Conservation (phyloP, 768 basidiomycete genomes). For the Leccinum rimulosum region DNA sequence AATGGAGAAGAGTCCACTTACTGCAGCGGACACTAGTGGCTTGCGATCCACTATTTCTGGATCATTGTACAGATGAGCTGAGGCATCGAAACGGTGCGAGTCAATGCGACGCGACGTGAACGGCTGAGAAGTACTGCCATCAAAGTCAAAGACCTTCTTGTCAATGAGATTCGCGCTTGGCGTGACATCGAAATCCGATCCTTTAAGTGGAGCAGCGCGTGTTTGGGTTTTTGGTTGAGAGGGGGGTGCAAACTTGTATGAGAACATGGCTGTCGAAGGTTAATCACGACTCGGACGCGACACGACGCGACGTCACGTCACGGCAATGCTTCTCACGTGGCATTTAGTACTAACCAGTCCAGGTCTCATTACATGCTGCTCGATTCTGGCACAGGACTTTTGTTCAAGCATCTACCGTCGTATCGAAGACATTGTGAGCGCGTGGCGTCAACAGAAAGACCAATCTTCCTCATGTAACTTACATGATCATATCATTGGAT, state of each 20-base stretch:
- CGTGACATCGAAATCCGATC: constrained; percentile 4
- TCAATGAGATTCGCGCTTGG: constrained; percentile 10
- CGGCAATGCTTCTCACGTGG: not conserved
- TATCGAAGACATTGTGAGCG: too few species aligned
- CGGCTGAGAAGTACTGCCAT: constrained; percentile 10
- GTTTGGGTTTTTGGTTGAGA: constrained; percentile 10
- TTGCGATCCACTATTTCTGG: constrained; percentile 9
- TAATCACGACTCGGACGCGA: not conserved
- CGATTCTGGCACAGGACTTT: too few species aligned
- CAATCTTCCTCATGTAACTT: too few species aligned
- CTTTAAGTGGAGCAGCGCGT: constrained; percentile 8
- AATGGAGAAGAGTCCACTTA: not conserved
- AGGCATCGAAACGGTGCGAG: constrained; percentile 6
- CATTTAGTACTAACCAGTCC: too few species aligned
- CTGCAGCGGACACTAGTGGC: not conserved
- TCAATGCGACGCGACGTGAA: constrained; percentile 14
- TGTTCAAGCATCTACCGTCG: too few species aligned
- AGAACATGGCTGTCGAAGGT: constrained; percentile 5
- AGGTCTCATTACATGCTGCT: too few species aligned
- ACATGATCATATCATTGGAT: too few species aligned
- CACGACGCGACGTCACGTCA: not conserved
- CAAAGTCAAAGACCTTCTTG: constrained; percentile 4
- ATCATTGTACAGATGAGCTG: constrained; percentile 4
- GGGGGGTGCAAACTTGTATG: constrained; percentile 19
- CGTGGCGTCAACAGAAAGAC: too few species aligned